These are phyloP conservation scores for Pseudevernia furfuracea DNA, from an alignment of 495 filamentous ascomycete species.

Conservation along the genomic window DNA sequence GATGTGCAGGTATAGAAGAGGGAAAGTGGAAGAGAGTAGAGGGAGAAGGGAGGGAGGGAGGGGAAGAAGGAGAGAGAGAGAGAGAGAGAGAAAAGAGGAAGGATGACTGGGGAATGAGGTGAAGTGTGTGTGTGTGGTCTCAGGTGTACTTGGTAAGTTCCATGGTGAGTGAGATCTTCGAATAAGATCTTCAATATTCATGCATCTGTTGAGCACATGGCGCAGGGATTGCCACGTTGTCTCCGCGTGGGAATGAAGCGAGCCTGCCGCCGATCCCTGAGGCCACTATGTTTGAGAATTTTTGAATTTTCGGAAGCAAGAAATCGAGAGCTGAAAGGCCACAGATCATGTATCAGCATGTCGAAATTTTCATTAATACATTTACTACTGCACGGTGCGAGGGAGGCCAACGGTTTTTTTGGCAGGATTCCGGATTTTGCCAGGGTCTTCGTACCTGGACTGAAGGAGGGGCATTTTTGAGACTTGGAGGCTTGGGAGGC, in stretches of 20 bases:
- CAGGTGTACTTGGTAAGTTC: conserved; percentile 1
- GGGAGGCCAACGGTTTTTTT: neutral
- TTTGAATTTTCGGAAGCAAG: neutral
- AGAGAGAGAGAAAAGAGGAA: neutral
- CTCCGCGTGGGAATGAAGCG: conserved; percentile 4
- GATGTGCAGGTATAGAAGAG: neutral
- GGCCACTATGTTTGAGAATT: conserved; percentile 15
- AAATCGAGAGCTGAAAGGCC: too few species aligned
- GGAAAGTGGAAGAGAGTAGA: neutral
- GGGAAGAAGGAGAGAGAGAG: neutral
- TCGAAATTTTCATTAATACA: too few species aligned
- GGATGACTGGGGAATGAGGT: neutral
- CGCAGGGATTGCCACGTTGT: conserved; percentile 22
- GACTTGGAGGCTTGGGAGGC: neutral
- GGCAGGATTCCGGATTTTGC: too few species aligned
- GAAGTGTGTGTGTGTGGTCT: neutral
- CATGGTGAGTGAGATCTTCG: conserved; percentile 6
- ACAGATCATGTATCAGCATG: neutral
- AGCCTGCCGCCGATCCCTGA: neutral
- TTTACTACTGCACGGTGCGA: neutral
- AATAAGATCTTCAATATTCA: conserved; percentile 12
- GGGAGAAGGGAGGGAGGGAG: neutral
- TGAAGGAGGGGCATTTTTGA: neutral
- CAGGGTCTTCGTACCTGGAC: too few species aligned
- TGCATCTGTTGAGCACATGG: conserved; percentile 19